A percentile compares a stretch with the other conserved stretches of the same genome.
phyloP scores from a whole-genome alignment of 108 stramenopile genomes.

The Cafeteria roenbergensis region DNA sequence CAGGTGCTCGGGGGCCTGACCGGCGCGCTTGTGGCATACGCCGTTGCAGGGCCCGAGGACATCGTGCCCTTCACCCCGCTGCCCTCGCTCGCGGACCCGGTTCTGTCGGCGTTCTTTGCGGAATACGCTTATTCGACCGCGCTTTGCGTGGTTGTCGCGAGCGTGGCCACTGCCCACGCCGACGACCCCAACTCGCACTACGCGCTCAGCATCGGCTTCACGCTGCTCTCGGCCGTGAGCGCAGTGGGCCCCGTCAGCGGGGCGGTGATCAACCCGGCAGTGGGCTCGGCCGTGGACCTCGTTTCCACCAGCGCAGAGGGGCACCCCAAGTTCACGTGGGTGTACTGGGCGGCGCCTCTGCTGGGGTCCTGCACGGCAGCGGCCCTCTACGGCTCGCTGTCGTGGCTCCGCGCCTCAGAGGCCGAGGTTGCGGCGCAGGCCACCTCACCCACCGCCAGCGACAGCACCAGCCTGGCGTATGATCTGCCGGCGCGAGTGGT shows the following conservation, averaged over 20 bases:
- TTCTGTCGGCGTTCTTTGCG: not conserved
- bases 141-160: not conserved
- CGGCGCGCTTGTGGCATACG: not conserved
- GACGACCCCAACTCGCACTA: not conserved
- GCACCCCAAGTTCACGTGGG: not conserved
- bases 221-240: not conserved
- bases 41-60: not conserved
- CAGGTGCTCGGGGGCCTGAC: not conserved
- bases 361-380: not conserved
- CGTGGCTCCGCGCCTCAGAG: too few relatives aligned
- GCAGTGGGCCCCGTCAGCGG: not conserved
- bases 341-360: constrained; percentile 3
- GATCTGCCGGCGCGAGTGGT: not conserved
- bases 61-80: not conserved
- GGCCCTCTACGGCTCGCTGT: not conserved
- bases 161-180: not conserved
- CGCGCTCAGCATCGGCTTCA: not conserved
- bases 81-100: not conserved
- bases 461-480: not conserved
- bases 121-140: not conserved
- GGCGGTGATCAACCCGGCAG: not conserved
- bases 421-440: too few relatives aligned
- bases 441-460: not conserved
- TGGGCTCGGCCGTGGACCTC: not conserved
- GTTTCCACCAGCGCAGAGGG: too few relatives aligned